Conservation (phyloP, 495 filamentous ascomycete genomes). For the Cercophora scortea region DNA sequence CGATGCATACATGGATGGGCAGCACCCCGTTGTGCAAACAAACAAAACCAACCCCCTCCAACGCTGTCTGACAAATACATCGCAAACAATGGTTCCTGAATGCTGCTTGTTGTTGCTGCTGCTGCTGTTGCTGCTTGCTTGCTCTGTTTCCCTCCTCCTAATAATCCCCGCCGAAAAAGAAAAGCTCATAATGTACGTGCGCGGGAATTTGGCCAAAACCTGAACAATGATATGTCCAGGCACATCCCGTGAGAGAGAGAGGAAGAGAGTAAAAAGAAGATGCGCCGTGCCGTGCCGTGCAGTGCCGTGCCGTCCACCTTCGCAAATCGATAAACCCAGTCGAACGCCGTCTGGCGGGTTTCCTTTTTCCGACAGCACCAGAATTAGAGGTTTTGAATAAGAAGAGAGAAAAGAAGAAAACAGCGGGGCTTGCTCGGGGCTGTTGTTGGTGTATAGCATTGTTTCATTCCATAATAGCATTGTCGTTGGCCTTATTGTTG, state of each 20-base stretch:
- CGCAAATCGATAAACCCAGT: too few relatives aligned
- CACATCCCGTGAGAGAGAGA: neutral
- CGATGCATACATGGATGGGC: constrained; percentile 12
- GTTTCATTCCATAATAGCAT: constrained; percentile 8
- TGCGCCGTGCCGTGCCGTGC: too few relatives aligned
- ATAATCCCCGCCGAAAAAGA: neutral
- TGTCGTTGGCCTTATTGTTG: too few relatives aligned
- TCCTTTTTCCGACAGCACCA: neutral
- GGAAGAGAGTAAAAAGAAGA: neutral
- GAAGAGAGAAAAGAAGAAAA: neutral
- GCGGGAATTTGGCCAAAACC: neutral
- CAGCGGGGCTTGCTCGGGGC: neutral
- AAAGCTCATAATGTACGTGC: neutral
- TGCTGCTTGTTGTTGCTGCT: neutral
- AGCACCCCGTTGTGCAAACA: constrained; percentile 3
- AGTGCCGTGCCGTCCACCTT: too few relatives aligned
- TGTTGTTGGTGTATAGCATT: constrained; percentile 11
- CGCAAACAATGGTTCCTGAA: neutral
- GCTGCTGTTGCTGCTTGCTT: too few relatives aligned
- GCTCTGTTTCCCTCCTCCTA: neutral
- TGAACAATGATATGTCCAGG: constrained; percentile 2
- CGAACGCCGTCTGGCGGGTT: too few relatives aligned
- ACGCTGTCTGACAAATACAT: constrained; percentile 1
- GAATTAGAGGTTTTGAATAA: constrained; percentile 4
- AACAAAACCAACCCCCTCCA: constrained; percentile 7